These are phyloP conservation scores for Leishmania arabica DNA, from an alignment of 208 protist genomes.

Conservation along the genomic window DNA sequence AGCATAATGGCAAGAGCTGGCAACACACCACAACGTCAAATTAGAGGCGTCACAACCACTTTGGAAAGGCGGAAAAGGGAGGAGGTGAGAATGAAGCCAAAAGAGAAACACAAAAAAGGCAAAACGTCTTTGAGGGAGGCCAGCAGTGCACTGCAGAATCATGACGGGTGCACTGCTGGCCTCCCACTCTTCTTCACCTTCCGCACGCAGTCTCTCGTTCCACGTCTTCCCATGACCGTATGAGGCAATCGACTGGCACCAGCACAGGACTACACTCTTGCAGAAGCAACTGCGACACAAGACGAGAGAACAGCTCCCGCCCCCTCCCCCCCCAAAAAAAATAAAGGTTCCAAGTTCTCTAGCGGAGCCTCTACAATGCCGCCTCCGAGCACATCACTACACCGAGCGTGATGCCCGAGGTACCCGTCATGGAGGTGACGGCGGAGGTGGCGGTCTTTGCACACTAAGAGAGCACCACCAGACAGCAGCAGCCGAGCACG, in stretches of 20 bases:
- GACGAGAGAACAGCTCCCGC: neutral
- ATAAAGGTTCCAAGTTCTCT: neutral
- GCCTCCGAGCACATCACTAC: neutral
- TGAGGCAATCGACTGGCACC: neutral
- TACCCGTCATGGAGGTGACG: slow-evolving; percentile 28
- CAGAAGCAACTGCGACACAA: neutral
- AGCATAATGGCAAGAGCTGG: no score
- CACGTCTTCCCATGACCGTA: neutral
- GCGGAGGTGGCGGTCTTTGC: slow-evolving; percentile 38
- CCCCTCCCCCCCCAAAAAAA: neutral
- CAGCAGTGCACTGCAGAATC: neutral
- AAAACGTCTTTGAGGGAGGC: neutral
- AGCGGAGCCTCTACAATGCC: neutral
- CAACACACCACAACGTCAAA: neutral
- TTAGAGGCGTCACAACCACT: neutral
- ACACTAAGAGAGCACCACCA: slow-evolving; percentile 30
- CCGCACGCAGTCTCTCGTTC: neutral
- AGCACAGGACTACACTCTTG: neutral
- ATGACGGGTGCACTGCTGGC: neutral
- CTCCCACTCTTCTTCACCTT: neutral
- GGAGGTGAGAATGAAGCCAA: neutral
- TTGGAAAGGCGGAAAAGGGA: neutral
- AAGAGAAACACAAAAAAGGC: neutral
- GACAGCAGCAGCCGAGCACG: slow-evolving; percentile 21
- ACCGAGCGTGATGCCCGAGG: slow-evolving; percentile 39